Percentiles rank a stretch among this genome's conserved stretches.
phyloP scores from a whole-genome alignment of 805 yeast genomes.

The Diddensiella caesifluorescens region DNA sequence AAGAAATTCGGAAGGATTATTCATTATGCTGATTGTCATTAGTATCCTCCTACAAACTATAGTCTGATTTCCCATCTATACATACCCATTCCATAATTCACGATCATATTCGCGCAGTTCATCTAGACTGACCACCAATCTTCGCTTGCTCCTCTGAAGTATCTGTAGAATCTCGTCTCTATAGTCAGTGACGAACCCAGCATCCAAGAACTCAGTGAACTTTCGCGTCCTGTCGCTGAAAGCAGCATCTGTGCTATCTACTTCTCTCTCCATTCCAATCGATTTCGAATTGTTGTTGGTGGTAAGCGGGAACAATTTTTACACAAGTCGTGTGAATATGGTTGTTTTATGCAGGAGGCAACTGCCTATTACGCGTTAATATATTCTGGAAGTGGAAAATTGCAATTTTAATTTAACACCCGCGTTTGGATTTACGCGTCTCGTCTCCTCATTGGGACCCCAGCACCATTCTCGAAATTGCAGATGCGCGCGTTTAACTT shows the following conservation, averaged over 20 bases:
- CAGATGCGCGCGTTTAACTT: too few relatives aligned
- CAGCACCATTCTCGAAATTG: too few relatives aligned
- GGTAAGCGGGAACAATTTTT: too few relatives aligned
- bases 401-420: too few relatives aligned
- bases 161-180: slow-evolving; percentile 65
- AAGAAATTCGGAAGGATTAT: slow-evolving; percentile 73
- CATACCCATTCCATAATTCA: slow-evolving; percentile 63
- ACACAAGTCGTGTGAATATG: too few relatives aligned
- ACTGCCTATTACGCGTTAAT: too few relatives aligned
- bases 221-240: slow-evolving; percentile 81
- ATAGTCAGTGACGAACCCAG: slow-evolving; percentile 54
- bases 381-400: too few relatives aligned
- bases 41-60: not conserved
- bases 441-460: too few relatives aligned
- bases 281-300: too few relatives aligned
- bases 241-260: slow-evolving; percentile 31
- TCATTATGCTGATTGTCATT: slow-evolving; percentile 37
- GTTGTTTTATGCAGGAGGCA: too few relatives aligned
- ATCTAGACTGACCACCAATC: slow-evolving; percentile 75
- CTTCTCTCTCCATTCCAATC: too few relatives aligned
- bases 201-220: slow-evolving; percentile 79
- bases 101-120: slow-evolving; percentile 81
- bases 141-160: slow-evolving; percentile 58
- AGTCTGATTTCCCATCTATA: slow-evolving; percentile 5
- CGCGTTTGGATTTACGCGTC: too few relatives aligned